Base-by-base conservation (phyloP, 75 land plant species). In the Pseudotsuga menziesii region DNA sequence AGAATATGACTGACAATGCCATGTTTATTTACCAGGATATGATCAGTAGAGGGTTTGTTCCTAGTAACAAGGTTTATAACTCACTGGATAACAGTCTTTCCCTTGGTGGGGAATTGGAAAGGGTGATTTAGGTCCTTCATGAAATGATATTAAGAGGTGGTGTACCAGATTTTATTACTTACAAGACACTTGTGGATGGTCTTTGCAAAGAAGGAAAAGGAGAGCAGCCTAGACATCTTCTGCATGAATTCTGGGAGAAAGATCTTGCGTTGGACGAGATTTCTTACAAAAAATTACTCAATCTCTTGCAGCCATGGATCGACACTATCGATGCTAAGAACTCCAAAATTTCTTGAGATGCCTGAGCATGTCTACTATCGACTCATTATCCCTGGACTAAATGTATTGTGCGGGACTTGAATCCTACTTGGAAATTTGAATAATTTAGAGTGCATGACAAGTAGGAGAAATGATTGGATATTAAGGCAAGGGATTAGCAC, bases 1-100 rank as follows among this genome's bases (percentile, higher is more conserved):
- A 91, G 78, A 85, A 81, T 25, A 75, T 88, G 32, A 83, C 88
- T 17, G 79, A 76, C 17, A 88, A 91, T 73, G 93, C 93, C 26
- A 83, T 35, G 81, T 79, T 86, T 77, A 57, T 91, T 44, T 84
- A 72, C 48, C 52, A 58, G 27, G 81, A 85, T 54, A 89, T 91
- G 93, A 74, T 79, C 56, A 55, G 36, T 9, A 88, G 81, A 66
- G 88, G 85, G 25, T 80, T 86, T 81, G 75, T 83, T 16, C 84
- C 84, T 0, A 78, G 82, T 64, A 74, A 41, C 44, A 88, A 56
- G 79, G 83, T 90, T 20, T 86, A 86, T 52, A 91, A 91, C 76
- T 88, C 89, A 3, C 76, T 91, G 52, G 85, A 85, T 60, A 82
- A 79, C 77, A 76, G 86, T 55, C 57, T 86, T 62, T 84, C 93